Evolutionary conservation across 2,329 filamentous ascomycete genomes (phyloP), one percentile per base, ranked within the genome.

Genomic region (Dryadomyces quercivorus): DNA sequence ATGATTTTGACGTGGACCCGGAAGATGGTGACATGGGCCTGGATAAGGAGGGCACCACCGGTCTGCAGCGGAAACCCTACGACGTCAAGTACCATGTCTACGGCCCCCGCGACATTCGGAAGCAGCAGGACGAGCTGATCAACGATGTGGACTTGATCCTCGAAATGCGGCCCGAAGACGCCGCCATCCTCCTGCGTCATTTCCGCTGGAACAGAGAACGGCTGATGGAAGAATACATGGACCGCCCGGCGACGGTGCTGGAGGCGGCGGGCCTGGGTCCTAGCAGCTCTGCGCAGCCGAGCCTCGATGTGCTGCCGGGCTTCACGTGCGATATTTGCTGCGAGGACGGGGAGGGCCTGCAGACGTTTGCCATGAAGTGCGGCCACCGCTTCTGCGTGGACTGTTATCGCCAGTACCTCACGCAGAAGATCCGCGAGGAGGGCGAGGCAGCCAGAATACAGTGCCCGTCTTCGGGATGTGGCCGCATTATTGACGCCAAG

Each of bases 291-390:
- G 72, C 72, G 12, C 75, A 78, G 12, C 86, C 88, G 2, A 84
- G 80, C 63, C 77, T 94, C 3, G 80, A 91, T 65, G 72, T 75
- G 16, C 72, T 92, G 18, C 75, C 81, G 15, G 89, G 84, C 9
- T 98, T 98, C 67, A 75, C 80, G 63, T 98, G 93, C 70, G 90
- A 95, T 58, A 98, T 98, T 60, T 98, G 93, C 72, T 97, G 87
- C 68, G 91, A 97, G 64, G 93, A 98, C 60, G 85, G 80, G 20
- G 75, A 82, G 0, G 82, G 80, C 1, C 71, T 96, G 20, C 69
- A 88, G 66, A 90, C 88, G 2, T 97, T 96, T 70, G 89, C 92
- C 26, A 88, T 98, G 80, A 95, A 88, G 65, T 98, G 93, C 67
- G 88, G 85, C 1, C 93, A 98, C 68, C 81, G 93, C 51, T 98